Percentiles rank a stretch among this genome's conserved stretches.
These are phyloP conservation scores for Blastocrithidia nonstop DNA, from an alignment of 208 protist species.

Conservation along the genomic window DNA sequence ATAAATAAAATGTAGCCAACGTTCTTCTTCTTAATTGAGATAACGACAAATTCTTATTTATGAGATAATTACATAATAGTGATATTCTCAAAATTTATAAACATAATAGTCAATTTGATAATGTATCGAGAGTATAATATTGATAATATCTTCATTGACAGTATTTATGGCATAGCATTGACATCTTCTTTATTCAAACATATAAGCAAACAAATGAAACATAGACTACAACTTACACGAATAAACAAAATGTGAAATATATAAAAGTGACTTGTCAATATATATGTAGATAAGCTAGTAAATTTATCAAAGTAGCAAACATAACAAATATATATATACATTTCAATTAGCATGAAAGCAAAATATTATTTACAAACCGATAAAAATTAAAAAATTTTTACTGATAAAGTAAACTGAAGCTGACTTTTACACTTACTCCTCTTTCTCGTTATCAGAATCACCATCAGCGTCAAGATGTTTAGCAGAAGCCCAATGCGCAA, in stretches of 20 bases:
- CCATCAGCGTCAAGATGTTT: slow-evolving; percentile 30
- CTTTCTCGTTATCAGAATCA: slow-evolving; percentile 21
- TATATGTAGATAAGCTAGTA: background rate
- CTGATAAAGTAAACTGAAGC: background rate
- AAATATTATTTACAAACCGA: background rate
- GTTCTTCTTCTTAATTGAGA: background rate
- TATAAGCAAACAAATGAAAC: background rate
- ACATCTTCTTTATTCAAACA: background rate
- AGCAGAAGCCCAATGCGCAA: slow-evolving; percentile 38
- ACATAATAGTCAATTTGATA: slow-evolving; percentile 1
- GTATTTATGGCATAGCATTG: too few relatives aligned
- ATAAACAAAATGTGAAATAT: background rate
- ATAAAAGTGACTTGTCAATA: background rate
- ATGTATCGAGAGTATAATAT: too few relatives aligned
- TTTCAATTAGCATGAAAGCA: background rate
- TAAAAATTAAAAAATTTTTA: background rate
- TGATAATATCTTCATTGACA: too few relatives aligned
- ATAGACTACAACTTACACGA: background rate
- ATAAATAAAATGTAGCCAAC: background rate
- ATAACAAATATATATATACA: background rate
- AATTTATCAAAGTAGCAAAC: background rate
- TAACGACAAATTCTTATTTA: background rate
- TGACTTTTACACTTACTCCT: background rate
- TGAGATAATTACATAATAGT: background rate
- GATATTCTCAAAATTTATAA: background rate